Conservation (phyloP, 495 filamentous ascomycete species). For the Lophiostoma macrostomum region DNA sequence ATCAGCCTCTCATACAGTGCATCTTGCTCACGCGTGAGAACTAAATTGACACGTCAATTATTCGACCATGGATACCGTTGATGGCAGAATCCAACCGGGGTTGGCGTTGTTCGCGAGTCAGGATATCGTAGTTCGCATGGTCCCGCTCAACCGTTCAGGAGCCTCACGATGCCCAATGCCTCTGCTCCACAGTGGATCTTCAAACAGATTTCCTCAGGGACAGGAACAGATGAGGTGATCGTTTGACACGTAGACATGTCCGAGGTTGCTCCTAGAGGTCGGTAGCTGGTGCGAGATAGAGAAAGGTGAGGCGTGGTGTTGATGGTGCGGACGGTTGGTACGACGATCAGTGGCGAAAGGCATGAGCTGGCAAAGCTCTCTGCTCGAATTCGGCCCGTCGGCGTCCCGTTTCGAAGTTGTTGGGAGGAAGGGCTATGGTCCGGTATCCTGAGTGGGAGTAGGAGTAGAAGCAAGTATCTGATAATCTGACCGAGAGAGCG, state of each 20-base stretch:
- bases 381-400: no score
- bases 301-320: conserved; percentile 22
- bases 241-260: background rate
- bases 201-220: background rate
- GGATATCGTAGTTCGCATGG: background rate
- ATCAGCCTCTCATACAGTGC: background rate
- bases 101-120: background rate
- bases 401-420: background rate
- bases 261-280: background rate
- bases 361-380: conserved; percentile 17
- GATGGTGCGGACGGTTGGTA: conserved; percentile 2
- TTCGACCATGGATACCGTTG: background rate
- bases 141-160: background rate
- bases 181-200: background rate
- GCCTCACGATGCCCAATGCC: conserved; percentile 10
- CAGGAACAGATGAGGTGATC: background rate
- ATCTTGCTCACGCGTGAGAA: background rate
- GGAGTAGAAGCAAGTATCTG: no score
- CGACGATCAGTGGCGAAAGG: conserved; percentile 23
- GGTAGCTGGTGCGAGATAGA: background rate
- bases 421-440: background rate
- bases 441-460: background rate
- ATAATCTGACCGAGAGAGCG: no score
- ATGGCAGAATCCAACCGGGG: background rate
- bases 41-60: background rate